Evolutionary conservation across 495 filamentous ascomycete species (phyloP).

Genomic region (Tetracladium setigerum): DNA sequence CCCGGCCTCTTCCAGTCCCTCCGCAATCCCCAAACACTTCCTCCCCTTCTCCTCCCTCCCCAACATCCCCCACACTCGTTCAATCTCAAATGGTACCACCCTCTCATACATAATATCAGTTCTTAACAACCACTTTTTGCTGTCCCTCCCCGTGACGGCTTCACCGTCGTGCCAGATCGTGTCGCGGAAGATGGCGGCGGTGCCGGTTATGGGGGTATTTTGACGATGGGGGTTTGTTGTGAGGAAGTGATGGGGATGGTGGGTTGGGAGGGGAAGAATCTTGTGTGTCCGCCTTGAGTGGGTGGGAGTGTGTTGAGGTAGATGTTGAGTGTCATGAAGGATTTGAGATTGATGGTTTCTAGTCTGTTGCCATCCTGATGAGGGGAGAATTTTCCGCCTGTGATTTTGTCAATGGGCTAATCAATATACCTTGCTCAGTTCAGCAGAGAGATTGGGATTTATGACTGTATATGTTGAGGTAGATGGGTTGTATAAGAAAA

Average conservation of each 20-base stretch:
- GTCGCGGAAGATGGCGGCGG: constrained; percentile 5
- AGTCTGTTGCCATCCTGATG: constrained; percentile 5
- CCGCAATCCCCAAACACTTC: background rate
- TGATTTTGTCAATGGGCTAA: too few species aligned
- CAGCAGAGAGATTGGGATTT: too few species aligned
- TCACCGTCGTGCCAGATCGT: constrained; percentile 13
- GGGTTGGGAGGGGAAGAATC: constrained; percentile 10
- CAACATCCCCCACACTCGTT: background rate
- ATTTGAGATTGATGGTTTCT: background rate
- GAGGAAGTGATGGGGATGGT: background rate
- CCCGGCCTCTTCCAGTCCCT: constrained; percentile 4
- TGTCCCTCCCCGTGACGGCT: background rate
- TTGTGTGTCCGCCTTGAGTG: background rate
- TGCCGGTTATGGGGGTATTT: constrained; percentile 1
- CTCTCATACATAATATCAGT: constrained; percentile 12
- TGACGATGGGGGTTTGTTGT: background rate
- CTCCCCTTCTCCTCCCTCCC: background rate
- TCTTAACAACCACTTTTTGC: constrained; percentile 6
- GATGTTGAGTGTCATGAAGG: constrained; percentile 12
- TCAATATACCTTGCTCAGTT: too few species aligned
- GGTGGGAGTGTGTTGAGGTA: constrained; percentile 2
- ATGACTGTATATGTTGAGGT: too few species aligned
- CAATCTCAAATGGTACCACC: constrained; percentile 2
- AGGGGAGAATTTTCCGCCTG: constrained; percentile 13
- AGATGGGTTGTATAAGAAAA: background rate